Percentiles rank a stretch among this genome's conserved stretches.
phyloP scores from a whole-genome alignment of 2,329 filamentous ascomycete species.

The Macroventuria anomochaeta region DNA sequence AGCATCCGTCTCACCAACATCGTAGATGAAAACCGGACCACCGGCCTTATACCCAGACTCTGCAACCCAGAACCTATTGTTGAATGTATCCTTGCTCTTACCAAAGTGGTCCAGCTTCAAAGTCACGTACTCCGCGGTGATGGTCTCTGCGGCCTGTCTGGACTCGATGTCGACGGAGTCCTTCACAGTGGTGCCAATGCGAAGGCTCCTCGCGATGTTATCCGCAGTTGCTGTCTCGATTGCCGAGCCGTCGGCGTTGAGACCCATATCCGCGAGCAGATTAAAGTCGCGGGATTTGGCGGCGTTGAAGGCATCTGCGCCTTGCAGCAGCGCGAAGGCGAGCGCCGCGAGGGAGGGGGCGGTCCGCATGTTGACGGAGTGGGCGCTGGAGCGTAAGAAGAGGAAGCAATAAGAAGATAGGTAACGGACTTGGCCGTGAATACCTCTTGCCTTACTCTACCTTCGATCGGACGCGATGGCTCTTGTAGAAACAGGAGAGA shows the following conservation, averaged over 20 bases:
- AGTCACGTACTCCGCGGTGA: slow-evolving; percentile 42
- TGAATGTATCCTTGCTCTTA: slow-evolving; percentile 39
- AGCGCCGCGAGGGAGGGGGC: slow-evolving; percentile 31
- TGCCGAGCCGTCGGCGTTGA: slow-evolving; percentile 41
- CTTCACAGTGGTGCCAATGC: slow-evolving; percentile 14
- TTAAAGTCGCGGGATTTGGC: slow-evolving; percentile 31
- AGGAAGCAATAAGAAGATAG: not conserved
- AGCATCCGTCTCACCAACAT: slow-evolving; percentile 46
- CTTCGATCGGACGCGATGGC: slow-evolving; percentile 4
- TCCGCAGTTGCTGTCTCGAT: slow-evolving; percentile 17
- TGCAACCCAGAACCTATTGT: slow-evolving; percentile 49
- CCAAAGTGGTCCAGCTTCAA: slow-evolving; percentile 49
- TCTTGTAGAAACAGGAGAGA: slow-evolving; percentile 5
- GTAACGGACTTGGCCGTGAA: not conserved
- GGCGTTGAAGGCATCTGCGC: slow-evolving; percentile 28
- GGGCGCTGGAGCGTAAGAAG: not conserved
- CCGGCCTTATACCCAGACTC: slow-evolving; percentile 44
- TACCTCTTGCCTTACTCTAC: slow-evolving; percentile 1
- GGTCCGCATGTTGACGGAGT: slow-evolving; percentile 31
- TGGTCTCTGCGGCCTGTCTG: slow-evolving; percentile 21
- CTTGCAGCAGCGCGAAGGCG: slow-evolving; percentile 34
- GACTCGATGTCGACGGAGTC: not conserved
- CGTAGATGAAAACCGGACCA: slow-evolving; percentile 49
- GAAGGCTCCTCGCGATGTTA: slow-evolving; percentile 17
- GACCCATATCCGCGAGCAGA: slow-evolving; percentile 42